Evolutionary conservation across 192 early-diverging fungal species (phyloP), one percentile per base, ranked within the genome.

Genomic region (Pilobolus umbonatus): DNA sequence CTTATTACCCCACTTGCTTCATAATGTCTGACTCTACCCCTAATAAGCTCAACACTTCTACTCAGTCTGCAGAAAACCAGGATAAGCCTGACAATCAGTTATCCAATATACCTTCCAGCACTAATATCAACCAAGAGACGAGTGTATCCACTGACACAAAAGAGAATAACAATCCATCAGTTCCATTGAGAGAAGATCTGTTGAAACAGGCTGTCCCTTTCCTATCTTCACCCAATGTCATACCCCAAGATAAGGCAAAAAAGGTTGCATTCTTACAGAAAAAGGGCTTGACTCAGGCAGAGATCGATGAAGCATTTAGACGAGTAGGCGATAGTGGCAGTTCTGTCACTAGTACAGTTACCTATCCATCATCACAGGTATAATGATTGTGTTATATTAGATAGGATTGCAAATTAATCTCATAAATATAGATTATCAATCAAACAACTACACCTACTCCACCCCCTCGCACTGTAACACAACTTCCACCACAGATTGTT

Each of bases 221-320:
- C 73, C 69, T 92, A 29, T 73, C 70, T 4, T 87, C 90, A 15
- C 82, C 88, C n/a, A 89, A 86, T 60, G 89, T 92, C 0, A 80
- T 76, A 52, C 65, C 80, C 21, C 82, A 85, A 7, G 87, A 89
- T 3, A 69, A 88, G 26, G 75, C 76, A 9, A 89, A 90, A 60
- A 79, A 84, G 52, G 68, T 89, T 31, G 80, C 85, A n/a, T 92
- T 92, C 62, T 70, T 92, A 54, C 81, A 89, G 62, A 79, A 81
- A 32, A 92, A 92, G 56, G 89, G 89, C 8, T 53, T 92, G 51
- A 82, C 75, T 5, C 34, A 68, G 22, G 79, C 69, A 21, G 90
- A 92, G 66, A 90, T 92, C 55, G 78, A 92, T 39, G 69, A 72
- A 24, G 88, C 88, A 0, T 62, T 77, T 36, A 38, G 68, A 32